These are phyloP conservation scores for Elsinoe arachidis DNA, from an alignment of 2,329 filamentous ascomycete genomes.

Conservation along the genomic window DNA sequence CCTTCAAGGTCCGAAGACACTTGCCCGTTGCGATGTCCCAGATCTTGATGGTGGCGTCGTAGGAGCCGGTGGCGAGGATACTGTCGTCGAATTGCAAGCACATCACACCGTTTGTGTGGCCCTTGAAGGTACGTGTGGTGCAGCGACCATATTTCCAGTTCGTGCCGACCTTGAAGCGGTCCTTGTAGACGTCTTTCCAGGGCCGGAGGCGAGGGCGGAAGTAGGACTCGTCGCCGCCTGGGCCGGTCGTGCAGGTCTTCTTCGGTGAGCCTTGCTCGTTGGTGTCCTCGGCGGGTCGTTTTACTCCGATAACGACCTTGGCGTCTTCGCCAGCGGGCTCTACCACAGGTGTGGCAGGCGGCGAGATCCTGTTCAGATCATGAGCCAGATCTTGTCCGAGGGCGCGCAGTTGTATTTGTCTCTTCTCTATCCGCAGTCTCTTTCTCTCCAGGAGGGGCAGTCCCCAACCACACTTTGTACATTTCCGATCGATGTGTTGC, in stretches of 20 bases:
- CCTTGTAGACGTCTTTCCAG: constrained; percentile 97
- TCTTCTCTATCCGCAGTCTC: constrained; percentile 74
- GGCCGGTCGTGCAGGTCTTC: constrained; percentile 24
- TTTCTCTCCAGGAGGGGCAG: constrained; percentile 83
- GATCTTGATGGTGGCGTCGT: constrained; percentile 89
- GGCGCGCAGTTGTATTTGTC: constrained; percentile 66
- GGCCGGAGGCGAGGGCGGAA: constrained; percentile 51
- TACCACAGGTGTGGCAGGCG: constrained; percentile 41
- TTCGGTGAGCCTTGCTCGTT: constrained; percentile 20
- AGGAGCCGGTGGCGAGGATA: constrained; percentile 86
- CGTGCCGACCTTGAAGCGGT: constrained; percentile 87
- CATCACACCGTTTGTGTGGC: constrained; percentile 82
- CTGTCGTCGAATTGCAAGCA: constrained; percentile 75
- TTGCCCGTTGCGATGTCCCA: constrained; percentile 89
- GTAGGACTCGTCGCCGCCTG: constrained; percentile 29
- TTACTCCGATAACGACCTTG: constrained; percentile 14
- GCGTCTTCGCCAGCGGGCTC: constrained; percentile 23
- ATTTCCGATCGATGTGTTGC: constrained; percentile 90
- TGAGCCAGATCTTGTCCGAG: constrained; percentile 50
- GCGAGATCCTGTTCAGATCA: constrained; percentile 31
- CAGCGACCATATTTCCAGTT: constrained; percentile 97
- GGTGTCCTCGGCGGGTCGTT: constrained; percentile 14
- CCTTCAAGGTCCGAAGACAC: constrained; percentile 72
- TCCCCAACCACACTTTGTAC: constrained; percentile 92
- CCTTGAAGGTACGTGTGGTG: constrained; percentile 72